Evolutionary conservation across 1,284 basidiomycete species (phyloP), one percentile per base, ranked within the genome.

Genomic region (Ustilago curta): DNA sequence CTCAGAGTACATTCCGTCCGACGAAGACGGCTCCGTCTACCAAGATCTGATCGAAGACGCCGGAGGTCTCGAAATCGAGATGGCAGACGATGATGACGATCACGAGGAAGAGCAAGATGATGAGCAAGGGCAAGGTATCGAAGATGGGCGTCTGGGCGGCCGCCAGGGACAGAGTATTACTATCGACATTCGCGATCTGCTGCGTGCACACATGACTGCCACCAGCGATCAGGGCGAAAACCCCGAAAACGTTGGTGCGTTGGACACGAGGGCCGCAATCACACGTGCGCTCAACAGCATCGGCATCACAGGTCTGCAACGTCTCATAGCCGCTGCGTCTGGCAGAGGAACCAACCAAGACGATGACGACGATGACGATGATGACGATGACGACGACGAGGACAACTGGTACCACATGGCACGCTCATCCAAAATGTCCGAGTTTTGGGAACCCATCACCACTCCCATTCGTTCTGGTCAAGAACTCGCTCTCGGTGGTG

Each of bases 401-500:
- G 53, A 61, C 39, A 50, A 78, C 35, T 71, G 66, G 68, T 72
- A 75, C 43, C 64, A 67, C 48, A 64, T 76, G 63, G 54, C 61
- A 12, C 54, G 71, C 18, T 61, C 60, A 4, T 52, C 67, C 37
- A 52, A 48, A 11, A 79, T 81, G 73, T 42, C 68, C 18, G 77
- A 78, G 42, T 79, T 79, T 45, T 83, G 81, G 81, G 76, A 81
- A 6, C 59, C 78, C 27, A 56, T 77, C 45, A 89, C 85, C 2
- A 88, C 91, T 67, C 93, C 95, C 1, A 89, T 93, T 83, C 84
- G 89, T 44, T 88, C 87, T 11, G 95, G 95, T 0, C 83, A 91
- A 8, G 88, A 90, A 50, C 87, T 98, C 8, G 87, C 93, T 6
- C 88, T 88, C 70, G 88, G 90, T 65, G 95, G 95, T 50, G 93